A percentile compares a stretch with the other conserved stretches of the same genome.
Conservation (phyloP, 805 yeast genomes). For the Candida arabinofermentans region DNA sequence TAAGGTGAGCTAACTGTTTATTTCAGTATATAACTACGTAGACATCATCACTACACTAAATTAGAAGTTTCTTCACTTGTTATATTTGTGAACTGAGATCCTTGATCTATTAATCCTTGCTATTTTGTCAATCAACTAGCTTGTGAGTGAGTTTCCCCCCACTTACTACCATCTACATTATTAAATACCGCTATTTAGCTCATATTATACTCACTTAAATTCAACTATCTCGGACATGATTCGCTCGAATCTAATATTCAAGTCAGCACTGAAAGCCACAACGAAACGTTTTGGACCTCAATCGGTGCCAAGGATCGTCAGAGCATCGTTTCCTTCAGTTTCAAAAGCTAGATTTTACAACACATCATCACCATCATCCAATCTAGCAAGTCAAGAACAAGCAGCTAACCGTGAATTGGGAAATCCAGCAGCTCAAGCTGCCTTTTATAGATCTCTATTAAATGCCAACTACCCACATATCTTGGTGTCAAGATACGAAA, state of each 20-base stretch:
- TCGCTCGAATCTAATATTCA: not conserved
- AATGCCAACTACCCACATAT: conserved; percentile 90
- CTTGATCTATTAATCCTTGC: too few species aligned
- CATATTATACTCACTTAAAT: too few species aligned
- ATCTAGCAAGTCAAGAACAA: conserved; percentile 67
- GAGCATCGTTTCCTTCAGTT: not conserved
- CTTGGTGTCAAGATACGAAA: conserved; percentile 90
- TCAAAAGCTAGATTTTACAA: not conserved
- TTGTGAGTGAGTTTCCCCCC: too few species aligned
- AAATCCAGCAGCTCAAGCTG: conserved; percentile 74
- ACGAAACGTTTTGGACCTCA: not conserved
- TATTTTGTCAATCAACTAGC: too few species aligned
- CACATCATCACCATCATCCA: conserved; percentile 19
- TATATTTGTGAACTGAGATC: too few species aligned
- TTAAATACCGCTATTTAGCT: too few species aligned
- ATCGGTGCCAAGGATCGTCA: not conserved
- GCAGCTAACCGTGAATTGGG: conserved; percentile 74
- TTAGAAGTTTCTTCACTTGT: too few species aligned
- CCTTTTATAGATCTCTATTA: conserved; percentile 71
- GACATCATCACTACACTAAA: too few species aligned
- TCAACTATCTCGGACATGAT: too few species aligned
- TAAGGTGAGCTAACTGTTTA: too few species aligned
- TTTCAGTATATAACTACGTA: too few species aligned
- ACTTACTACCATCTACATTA: too few species aligned
- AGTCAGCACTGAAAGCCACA: not conserved